phyloP scores from a whole-genome alignment of 1,139 yeast species.

The Blastobotrys aristatus region DNA sequence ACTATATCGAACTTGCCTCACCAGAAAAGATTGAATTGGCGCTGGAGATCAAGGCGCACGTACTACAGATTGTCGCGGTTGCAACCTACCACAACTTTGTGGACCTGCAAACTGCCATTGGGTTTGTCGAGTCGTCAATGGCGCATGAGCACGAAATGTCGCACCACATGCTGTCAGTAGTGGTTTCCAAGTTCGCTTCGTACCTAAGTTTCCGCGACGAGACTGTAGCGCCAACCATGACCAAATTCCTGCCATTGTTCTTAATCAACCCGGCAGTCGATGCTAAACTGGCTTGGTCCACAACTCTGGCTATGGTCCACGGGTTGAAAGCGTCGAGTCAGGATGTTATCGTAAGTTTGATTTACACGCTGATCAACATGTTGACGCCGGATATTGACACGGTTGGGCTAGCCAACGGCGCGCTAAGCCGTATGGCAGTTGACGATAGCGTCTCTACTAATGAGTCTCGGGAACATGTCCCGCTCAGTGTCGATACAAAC shows the following conservation, averaged over 20 bases:
- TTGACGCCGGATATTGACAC: constrained; percentile 48
- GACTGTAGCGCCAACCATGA: constrained; percentile 29
- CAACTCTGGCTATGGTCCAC: constrained; percentile 40
- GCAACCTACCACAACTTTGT: constrained; percentile 34
- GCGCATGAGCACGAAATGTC: constrained; percentile 30
- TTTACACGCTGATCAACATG: constrained; percentile 76
- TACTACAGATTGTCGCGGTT: constrained; percentile 42
- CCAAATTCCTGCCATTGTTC: constrained; percentile 34
- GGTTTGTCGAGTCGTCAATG: constrained; percentile 36
- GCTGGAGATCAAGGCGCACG: constrained; percentile 39
- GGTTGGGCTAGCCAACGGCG: constrained; percentile 17
- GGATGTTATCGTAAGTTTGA: constrained; percentile 80
- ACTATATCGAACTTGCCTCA: constrained; percentile 40
- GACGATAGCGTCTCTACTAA: not conserved
- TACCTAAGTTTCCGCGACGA: constrained; percentile 45
- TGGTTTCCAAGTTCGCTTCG: constrained; percentile 52
- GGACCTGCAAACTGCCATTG: constrained; percentile 32
- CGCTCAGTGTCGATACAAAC: not conserved
- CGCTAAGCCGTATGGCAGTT: not conserved
- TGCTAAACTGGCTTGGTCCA: constrained; percentile 26
- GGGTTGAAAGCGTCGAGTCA: constrained; percentile 52
- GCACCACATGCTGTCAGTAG: constrained; percentile 39
- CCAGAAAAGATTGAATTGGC: constrained; percentile 41
- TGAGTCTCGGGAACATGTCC: not conserved
- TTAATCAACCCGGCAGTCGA: constrained; percentile 40